Conservation (phyloP, 495 filamentous ascomycete genomes). For the Daldinia grandis region DNA sequence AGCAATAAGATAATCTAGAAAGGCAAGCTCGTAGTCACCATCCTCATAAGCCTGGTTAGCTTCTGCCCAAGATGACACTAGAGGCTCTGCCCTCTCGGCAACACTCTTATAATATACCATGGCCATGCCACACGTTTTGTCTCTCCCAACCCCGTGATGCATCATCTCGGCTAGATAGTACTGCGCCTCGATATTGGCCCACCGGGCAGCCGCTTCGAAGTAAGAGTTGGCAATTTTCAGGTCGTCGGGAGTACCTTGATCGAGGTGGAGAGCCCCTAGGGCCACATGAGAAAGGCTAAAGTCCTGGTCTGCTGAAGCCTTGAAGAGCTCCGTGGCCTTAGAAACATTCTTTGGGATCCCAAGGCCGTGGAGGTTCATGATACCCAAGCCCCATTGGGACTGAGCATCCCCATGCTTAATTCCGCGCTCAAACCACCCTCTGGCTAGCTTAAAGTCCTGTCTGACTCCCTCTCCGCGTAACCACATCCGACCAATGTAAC, state of each 20-base stretch:
- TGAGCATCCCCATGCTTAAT: slow-evolving; percentile 80
- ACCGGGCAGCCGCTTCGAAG: slow-evolving; percentile 91
- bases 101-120: slow-evolving; percentile 94
- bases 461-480: slow-evolving; percentile 88
- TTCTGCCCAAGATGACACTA: slow-evolving; percentile 86
- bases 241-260: slow-evolving; percentile 79
- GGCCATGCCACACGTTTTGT: slow-evolving; percentile 81
- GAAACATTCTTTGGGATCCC: slow-evolving; percentile 77
- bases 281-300: slow-evolving; percentile 82
- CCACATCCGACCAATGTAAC: slow-evolving; percentile 92
- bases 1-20: slow-evolving; percentile 87
- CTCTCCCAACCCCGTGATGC: slow-evolving; percentile 79
- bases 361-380: slow-evolving; percentile 88
- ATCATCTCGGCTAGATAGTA: slow-evolving; percentile 95
- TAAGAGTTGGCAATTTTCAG: slow-evolving; percentile 75
- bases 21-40: slow-evolving; percentile 85
- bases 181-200: slow-evolving; percentile 89
- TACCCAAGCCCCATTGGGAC: slow-evolving; percentile 84
- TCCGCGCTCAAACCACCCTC: slow-evolving; percentile 88
- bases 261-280: slow-evolving; percentile 85
- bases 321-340: slow-evolving; percentile 82
- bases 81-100: slow-evolving; percentile 83
- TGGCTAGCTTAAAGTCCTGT: slow-evolving; percentile 78
- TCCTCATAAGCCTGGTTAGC: slow-evolving; percentile 84
- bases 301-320: slow-evolving; percentile 84